A percentile compares a stretch with the other conserved stretches of the same genome.
These are phyloP conservation scores for Zalaria obscura DNA, from an alignment of 2,329 filamentous ascomycete species.

Conservation along the genomic window DNA sequence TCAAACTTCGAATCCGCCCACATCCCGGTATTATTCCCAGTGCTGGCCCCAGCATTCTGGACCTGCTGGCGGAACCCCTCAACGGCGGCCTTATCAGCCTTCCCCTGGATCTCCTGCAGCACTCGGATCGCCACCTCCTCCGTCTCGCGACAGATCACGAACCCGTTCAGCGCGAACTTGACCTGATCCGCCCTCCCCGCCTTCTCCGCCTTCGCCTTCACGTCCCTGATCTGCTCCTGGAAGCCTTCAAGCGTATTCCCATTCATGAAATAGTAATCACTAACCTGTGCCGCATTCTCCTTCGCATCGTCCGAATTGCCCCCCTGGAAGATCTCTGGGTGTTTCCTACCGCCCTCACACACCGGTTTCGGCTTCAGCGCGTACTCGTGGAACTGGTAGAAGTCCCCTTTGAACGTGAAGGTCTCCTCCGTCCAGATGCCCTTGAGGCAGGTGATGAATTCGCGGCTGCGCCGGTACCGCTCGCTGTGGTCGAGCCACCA, in stretches of 20 bases:
- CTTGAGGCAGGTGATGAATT: slow-evolving; percentile 37
- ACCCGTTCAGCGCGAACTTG: slow-evolving; percentile 36
- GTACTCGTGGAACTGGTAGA: slow-evolving; percentile 39
- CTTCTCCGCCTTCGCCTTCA: slow-evolving; percentile 31
- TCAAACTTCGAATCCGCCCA: slow-evolving; percentile 39
- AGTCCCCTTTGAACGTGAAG: slow-evolving; percentile 37
- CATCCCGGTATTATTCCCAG: slow-evolving; percentile 36
- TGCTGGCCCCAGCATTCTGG: slow-evolving; percentile 34
- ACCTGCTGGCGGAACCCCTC: slow-evolving; percentile 35
- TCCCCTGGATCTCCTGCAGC: slow-evolving; percentile 38
- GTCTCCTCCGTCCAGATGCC: slow-evolving; percentile 38
- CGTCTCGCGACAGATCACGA: slow-evolving; percentile 35
- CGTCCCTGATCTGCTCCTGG: slow-evolving; percentile 34
- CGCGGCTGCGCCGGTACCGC: slow-evolving; percentile 34
- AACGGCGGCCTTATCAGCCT: slow-evolving; percentile 36
- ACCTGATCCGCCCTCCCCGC: slow-evolving; percentile 30
- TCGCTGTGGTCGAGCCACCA: slow-evolving; percentile 42
- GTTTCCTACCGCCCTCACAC: slow-evolving; percentile 26
- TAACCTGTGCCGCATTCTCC: slow-evolving; percentile 33
- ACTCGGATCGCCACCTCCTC: slow-evolving; percentile 36
- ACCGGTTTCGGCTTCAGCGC: slow-evolving; percentile 36
- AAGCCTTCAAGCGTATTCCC: slow-evolving; percentile 41
- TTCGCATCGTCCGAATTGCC: slow-evolving; percentile 38
- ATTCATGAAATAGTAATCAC: slow-evolving; percentile 43
- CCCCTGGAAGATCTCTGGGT: slow-evolving; percentile 40